Evolutionary conservation across 352 stramenopile species (phyloP).

Genomic region (Thalassiosira livingstoniorum): DNA sequence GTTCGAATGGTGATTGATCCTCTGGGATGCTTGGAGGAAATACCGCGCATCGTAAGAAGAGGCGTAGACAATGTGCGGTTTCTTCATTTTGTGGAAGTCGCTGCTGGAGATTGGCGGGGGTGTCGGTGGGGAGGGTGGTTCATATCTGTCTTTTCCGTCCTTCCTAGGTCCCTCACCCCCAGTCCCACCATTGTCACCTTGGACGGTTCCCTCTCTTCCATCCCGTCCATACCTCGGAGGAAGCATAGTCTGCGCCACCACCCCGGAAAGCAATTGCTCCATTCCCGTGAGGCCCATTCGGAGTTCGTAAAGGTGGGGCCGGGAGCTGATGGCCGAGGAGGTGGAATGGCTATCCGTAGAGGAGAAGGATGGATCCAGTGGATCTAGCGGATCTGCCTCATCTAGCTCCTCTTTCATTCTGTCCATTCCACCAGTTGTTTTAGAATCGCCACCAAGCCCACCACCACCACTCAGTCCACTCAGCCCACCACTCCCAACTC

Average conservation of each 20-base stretch:
- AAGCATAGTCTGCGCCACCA: slow-evolving; percentile 50
- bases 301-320: slow-evolving; percentile 69
- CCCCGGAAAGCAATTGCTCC: slow-evolving; percentile 74
- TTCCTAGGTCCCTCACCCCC: background rate
- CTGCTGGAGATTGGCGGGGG: slow-evolving; percentile 4
- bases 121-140: background rate
- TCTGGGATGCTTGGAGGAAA: slow-evolving; percentile 30
- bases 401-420: slow-evolving; percentile 32
- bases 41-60: slow-evolving; percentile 50
- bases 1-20: slow-evolving; percentile 49
- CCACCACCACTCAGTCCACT: too few species aligned
- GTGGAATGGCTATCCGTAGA: too few species aligned
- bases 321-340: slow-evolving; percentile 28
- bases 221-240: slow-evolving; percentile 8
- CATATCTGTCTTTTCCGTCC: too few species aligned
- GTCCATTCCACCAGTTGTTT: too few species aligned
- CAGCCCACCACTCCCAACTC: slow-evolving; percentile 16
- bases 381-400: slow-evolving; percentile 34
- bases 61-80: slow-evolving; percentile 57
- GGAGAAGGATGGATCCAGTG: too few species aligned
- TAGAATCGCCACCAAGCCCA: too few species aligned
- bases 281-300: slow-evolving; percentile 64
- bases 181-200: too few species aligned
- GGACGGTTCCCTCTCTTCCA: too few species aligned
- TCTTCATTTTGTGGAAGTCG: slow-evolving; percentile 40